Evolutionary conservation across 495 filamentous ascomycete genomes (phyloP), one percentile per base, ranked within the genome.

Genomic region (Rostrohypoxylon terebratum): DNA sequence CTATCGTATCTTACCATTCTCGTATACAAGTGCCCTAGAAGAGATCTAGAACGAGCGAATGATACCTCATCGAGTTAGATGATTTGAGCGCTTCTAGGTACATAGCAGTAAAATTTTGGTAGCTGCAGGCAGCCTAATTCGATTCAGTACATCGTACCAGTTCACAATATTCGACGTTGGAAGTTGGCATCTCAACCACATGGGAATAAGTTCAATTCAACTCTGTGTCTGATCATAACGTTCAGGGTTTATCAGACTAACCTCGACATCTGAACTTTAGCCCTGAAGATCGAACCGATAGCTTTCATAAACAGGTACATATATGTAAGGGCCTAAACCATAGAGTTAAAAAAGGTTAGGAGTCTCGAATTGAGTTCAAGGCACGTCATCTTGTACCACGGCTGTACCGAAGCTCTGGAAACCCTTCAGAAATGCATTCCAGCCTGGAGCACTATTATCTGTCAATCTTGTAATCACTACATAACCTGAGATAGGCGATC

Each of bases 301-400:
- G 14, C 55, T 38, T 48, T 59, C 31, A 47, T 36, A 0, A 20
- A 21, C n/a, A 36, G 13, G 25, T 23, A 18, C 59, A 34, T 18
- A 21, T 18, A 59, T 25, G 33, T 42, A 59, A 59, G 55, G 36
- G 20, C 16, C 20, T 58, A 11, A 38, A n/a, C n/a, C n/a, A n/a
- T n/a, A n/a, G n/a, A 59, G 34, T 40, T 25, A 16, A 66, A 36
- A 59, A 36, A 59, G 47, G 9, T 9, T 20, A 42, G 18, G 33
- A n/a, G 44, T 25, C 59, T 50, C 61, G 45, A 62, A 59, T 69
- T 66, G 48, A 53, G 55, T 69, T 47, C 48, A 44, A 62, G 20
- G 65, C 71, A 66, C 65, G 60, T 69, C 48, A 73, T 69, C 65
- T 69, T 73, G 65, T 69, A 73, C 58, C 48, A 73, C 70, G 42